Conservation (phyloP, 768 basidiomycete species). For the Fistulinella prunicolor region DNA sequence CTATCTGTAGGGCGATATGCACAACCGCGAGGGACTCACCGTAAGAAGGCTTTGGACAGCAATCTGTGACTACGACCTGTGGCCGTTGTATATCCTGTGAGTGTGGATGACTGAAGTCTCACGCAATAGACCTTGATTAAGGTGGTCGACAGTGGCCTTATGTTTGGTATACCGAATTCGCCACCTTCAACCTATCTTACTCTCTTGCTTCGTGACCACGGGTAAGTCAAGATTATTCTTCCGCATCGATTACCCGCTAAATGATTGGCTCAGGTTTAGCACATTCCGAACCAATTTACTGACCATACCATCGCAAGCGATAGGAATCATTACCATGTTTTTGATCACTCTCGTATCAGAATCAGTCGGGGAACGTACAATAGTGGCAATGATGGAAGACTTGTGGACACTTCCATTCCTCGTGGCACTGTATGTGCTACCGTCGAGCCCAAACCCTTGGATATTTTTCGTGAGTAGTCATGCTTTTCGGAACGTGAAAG, state of each 20-base stretch:
- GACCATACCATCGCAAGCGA: constrained; percentile 52
- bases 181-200: constrained; percentile 60
- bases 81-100: constrained; percentile 60
- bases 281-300: constrained; percentile 64
- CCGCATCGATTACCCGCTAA: not conserved
- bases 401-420: constrained; percentile 63
- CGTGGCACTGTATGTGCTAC: constrained; percentile 50
- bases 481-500: not conserved
- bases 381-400: constrained; percentile 52
- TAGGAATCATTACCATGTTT: constrained; percentile 53
- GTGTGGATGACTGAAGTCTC: not conserved
- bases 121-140: not conserved
- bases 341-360: constrained; percentile 50
- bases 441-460: constrained; percentile 49
- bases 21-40: constrained; percentile 61
- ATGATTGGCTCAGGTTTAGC: constrained; percentile 39
- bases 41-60: constrained; percentile 50
- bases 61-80: constrained; percentile 59
- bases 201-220: constrained; percentile 52
- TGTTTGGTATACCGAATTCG: constrained; percentile 48
- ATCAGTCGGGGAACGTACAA: constrained; percentile 49
- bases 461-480: constrained; percentile 43
- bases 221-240: constrained; percentile 26
- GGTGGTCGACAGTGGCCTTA: constrained; percentile 39
- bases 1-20: constrained; percentile 46